phyloP scores from a whole-genome alignment of 2,329 filamentous ascomycete species.

The Hymenoscyphus infarciens region DNA sequence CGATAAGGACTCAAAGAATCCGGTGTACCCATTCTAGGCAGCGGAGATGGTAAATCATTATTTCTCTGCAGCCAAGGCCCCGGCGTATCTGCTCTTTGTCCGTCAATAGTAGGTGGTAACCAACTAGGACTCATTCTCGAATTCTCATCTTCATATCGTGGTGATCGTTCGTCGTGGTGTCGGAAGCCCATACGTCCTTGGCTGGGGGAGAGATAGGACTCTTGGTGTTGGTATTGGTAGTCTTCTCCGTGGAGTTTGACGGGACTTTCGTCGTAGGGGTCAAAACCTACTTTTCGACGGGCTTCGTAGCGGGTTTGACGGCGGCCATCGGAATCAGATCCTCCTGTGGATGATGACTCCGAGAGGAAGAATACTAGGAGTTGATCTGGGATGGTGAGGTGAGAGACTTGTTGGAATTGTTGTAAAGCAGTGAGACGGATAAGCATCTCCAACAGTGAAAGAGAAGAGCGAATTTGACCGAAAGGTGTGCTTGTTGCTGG shows the following conservation, averaged over 20 bases:
- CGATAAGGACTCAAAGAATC: slow-evolving; percentile 24
- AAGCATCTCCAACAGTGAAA: slow-evolving; percentile 70
- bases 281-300: slow-evolving; percentile 60
- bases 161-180: slow-evolving; percentile 17
- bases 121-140: neutral
- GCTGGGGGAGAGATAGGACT: neutral
- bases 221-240: slow-evolving; percentile 49
- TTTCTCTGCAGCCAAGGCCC: slow-evolving; percentile 28
- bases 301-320: slow-evolving; percentile 58
- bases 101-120: slow-evolving; percentile 15
- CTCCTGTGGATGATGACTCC: slow-evolving; percentile 63
- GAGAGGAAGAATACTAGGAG: slow-evolving; percentile 71
- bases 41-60: slow-evolving; percentile 14
- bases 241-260: slow-evolving; percentile 60
- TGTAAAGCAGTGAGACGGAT: slow-evolving; percentile 68
- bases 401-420: slow-evolving; percentile 70
- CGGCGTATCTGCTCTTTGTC: slow-evolving; percentile 19
- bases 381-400: slow-evolving; percentile 69
- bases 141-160: slow-evolving; percentile 21
- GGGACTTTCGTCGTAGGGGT: slow-evolving; percentile 69
- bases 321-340: slow-evolving; percentile 57
- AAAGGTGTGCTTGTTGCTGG: slow-evolving; percentile 36
- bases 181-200: slow-evolving; percentile 23
- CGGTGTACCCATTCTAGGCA: slow-evolving; percentile 22
- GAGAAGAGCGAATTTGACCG: slow-evolving; percentile 57